Percentiles rank a stretch among this genome's conserved stretches.
These are phyloP conservation scores for Hapsidospora chrysogenum DNA, from an alignment of 495 filamentous ascomycete genomes.

Conservation along the genomic window DNA sequence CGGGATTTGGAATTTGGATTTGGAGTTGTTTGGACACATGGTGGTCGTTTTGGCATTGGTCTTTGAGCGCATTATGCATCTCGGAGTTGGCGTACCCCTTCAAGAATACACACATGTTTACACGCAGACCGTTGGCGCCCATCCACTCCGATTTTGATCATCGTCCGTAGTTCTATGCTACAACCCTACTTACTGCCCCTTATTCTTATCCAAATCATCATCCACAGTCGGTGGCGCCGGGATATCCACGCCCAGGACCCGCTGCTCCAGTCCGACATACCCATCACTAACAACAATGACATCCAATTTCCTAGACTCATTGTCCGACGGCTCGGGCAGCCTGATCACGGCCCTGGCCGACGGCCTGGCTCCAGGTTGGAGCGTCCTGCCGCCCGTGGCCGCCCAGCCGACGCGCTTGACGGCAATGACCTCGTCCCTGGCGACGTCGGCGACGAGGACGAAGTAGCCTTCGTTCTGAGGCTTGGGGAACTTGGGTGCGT, in stretches of 20 bases:
- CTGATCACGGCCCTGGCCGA: slow-evolving; percentile 40
- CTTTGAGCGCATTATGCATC: too few relatives aligned
- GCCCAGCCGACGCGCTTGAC: slow-evolving; percentile 72
- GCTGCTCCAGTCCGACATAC: slow-evolving; percentile 70
- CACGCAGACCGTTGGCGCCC: too few relatives aligned
- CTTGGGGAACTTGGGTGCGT: slow-evolving; percentile 81
- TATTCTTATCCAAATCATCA: slow-evolving; percentile 17
- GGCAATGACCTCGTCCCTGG: slow-evolving; percentile 59
- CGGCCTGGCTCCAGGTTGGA: slow-evolving; percentile 18
- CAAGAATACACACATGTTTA: too few relatives aligned
- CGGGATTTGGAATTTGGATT: too few relatives aligned
- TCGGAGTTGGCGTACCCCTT: too few relatives aligned
- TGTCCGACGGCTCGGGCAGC: slow-evolving; percentile 31
- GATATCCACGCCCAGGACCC: slow-evolving; percentile 33
- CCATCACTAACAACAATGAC: slow-evolving; percentile 67
- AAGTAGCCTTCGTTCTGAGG: slow-evolving; percentile 93
- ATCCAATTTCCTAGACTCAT: slow-evolving; percentile 38
- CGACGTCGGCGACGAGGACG: slow-evolving; percentile 49
- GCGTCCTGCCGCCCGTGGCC: neutral
- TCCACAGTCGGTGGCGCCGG: slow-evolving; percentile 20
- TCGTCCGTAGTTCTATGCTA: too few relatives aligned
- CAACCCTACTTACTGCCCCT: too few relatives aligned
- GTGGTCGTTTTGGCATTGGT: too few relatives aligned
- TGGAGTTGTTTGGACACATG: too few relatives aligned
- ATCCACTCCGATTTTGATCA: too few relatives aligned